phyloP scores from a whole-genome alignment of 352 stramenopile species.

The Globisporangium heterothallicum region DNA sequence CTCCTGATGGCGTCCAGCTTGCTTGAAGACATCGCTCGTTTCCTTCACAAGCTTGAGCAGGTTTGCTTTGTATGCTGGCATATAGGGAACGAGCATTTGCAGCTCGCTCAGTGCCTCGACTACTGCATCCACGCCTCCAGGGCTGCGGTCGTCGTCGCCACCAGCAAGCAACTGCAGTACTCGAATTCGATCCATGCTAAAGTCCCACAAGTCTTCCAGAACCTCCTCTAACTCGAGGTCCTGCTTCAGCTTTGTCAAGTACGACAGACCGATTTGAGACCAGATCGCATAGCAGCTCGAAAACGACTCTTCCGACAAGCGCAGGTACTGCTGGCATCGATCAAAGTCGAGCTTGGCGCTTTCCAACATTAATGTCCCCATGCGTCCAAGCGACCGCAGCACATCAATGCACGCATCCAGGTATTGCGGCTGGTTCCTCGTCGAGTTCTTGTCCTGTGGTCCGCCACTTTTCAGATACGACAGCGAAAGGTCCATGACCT shows the following conservation, averaged over 20 bases:
- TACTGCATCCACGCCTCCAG: conserved; percentile 17
- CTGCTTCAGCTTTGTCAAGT: conserved; percentile 60
- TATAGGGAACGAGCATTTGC: conserved; percentile 71
- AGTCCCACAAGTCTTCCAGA: conserved; percentile 77
- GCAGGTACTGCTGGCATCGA: conserved; percentile 50
- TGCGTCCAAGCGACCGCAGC: conserved; percentile 61
- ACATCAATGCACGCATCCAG: conserved; percentile 69
- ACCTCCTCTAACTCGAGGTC: conserved; percentile 65
- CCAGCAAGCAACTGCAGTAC: conserved; percentile 32
- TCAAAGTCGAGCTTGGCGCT: conserved; percentile 40
- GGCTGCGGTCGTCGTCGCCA: neutral
- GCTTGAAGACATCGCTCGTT: conserved; percentile 45
- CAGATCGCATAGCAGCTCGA: conserved; percentile 43
- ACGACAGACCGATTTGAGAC: conserved; percentile 55
- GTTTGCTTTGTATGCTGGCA: conserved; percentile 27
- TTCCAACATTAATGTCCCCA: conserved; percentile 57
- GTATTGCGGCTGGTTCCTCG: conserved; percentile 21
- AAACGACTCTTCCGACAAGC: conserved; percentile 50
- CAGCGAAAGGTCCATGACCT: conserved; percentile 58
- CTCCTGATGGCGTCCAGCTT: conserved; percentile 25
- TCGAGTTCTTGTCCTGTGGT: neutral
- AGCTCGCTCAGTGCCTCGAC: conserved; percentile 58
- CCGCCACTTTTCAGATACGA: conserved; percentile 23
- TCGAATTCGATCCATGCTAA: conserved; percentile 57
- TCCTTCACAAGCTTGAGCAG: conserved; percentile 47